Evolutionary conservation across 306 rosid genomes (phyloP).

Genomic region (Rubus parviflorus): DNA sequence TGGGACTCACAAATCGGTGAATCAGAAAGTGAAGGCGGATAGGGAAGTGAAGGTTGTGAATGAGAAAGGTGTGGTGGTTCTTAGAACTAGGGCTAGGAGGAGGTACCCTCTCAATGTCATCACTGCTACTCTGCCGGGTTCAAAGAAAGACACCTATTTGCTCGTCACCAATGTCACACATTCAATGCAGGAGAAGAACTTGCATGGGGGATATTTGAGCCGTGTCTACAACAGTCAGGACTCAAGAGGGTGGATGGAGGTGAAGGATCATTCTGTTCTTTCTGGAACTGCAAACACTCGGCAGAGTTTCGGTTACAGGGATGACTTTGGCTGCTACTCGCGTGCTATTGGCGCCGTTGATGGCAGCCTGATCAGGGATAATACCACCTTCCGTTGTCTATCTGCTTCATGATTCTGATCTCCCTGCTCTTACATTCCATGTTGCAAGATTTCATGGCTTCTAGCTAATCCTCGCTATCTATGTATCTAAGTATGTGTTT

Average conservation of each 20-base stretch:
- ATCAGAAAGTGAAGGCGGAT: slow-evolving; percentile 47
- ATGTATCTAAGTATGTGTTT: not conserved
- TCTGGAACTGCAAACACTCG: slow-evolving; percentile 51
- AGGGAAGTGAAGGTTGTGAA: slow-evolving; percentile 32
- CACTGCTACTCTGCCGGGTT: slow-evolving; percentile 34
- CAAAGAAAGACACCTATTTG: slow-evolving; percentile 31
- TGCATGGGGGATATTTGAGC: slow-evolving; percentile 8
- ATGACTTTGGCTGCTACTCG: slow-evolving; percentile 40
- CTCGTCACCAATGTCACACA: slow-evolving; percentile 56
- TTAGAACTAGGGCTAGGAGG: slow-evolving; percentile 28
- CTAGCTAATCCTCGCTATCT: not conserved
- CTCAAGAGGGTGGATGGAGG: slow-evolving; percentile 75
- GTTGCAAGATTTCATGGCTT: not conserved
- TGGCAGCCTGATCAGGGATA: slow-evolving; percentile 45
- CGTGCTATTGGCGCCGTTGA: slow-evolving; percentile 34
- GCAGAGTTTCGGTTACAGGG: slow-evolving; percentile 44
- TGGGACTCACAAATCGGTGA: slow-evolving; percentile 55
- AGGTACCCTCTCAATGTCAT: slow-evolving; percentile 49
- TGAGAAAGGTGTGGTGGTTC: slow-evolving; percentile 27
- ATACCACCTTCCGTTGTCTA: slow-evolving; percentile 37
- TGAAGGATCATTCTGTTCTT: slow-evolving; percentile 65
- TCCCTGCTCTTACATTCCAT: not conserved
- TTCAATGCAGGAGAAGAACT: slow-evolving; percentile 40
- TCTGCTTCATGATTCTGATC: not conserved
- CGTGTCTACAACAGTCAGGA: slow-evolving; percentile 43